Percentiles rank a stretch among this genome's conserved stretches.
Conservation (phyloP, 768 basidiomycete genomes). For the Pleurotus ostreatus region DNA sequence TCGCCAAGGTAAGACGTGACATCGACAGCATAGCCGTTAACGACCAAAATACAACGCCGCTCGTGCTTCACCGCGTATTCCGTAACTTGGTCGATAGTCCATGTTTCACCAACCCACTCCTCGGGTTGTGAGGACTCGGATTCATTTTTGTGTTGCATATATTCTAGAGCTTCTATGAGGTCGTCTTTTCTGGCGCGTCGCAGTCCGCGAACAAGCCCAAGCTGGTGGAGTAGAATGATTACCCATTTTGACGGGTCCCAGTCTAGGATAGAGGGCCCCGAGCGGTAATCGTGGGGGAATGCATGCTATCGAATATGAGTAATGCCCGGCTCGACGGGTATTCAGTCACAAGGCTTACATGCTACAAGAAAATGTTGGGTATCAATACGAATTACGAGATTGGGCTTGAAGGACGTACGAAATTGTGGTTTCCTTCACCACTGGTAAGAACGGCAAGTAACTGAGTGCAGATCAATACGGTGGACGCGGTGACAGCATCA, state of each 20-base stretch:
- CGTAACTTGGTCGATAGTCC: constrained; percentile 34
- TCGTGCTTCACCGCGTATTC: constrained; percentile 26
- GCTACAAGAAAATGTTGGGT: constrained; percentile 24
- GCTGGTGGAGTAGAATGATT: constrained; percentile 46
- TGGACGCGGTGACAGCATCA: background rate
- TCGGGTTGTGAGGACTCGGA: constrained; percentile 13
- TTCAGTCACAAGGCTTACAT: constrained; percentile 28
- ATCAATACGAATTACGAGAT: background rate
- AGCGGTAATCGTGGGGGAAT: constrained; percentile 76
- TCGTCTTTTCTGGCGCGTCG: constrained; percentile 48
- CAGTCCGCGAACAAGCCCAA: constrained; percentile 45
- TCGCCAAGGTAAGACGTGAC: constrained; percentile 57
- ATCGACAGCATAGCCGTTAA: constrained; percentile 61
- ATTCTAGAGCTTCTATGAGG: constrained; percentile 38
- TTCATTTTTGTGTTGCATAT: constrained; percentile 43
- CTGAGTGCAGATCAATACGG: constrained; percentile 28
- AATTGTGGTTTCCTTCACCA: constrained; percentile 80
- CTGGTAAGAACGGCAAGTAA: constrained; percentile 64
- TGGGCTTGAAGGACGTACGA: constrained; percentile 35
- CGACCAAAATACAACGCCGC: constrained; percentile 45
- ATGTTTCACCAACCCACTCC: constrained; percentile 33
- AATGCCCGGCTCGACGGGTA: background rate
- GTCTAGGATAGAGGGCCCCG: constrained; percentile 53
- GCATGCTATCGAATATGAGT: constrained; percentile 44
- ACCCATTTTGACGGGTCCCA: constrained; percentile 87